Evolutionary conservation across 495 filamentous ascomycete genomes (phyloP).

Genomic region (Chaetomium tenue): DNA sequence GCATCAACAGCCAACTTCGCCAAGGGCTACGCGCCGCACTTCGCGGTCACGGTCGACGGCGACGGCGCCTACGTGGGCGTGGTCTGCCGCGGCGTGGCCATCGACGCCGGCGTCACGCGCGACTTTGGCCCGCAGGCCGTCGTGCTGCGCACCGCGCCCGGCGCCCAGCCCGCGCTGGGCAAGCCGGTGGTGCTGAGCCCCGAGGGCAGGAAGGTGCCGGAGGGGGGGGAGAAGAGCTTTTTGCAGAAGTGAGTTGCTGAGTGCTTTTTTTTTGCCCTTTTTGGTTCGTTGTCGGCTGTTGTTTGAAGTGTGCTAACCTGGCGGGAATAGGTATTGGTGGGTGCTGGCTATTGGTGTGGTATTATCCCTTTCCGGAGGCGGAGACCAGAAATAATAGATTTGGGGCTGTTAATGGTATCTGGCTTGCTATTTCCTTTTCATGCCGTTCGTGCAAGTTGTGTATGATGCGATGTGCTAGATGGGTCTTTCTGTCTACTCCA

Average conservation of each 20-base stretch:
- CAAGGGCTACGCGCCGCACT: conserved; percentile 53
- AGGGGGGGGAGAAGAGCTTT: conserved; percentile 63
- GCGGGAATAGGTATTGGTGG: conserved; percentile 53
- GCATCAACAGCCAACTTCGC: conserved; percentile 50
- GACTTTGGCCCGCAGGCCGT: conserved; percentile 57
- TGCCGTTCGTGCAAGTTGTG: neutral
- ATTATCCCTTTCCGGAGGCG: conserved; percentile 40
- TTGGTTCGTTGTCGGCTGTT: conserved; percentile 6
- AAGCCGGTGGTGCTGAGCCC: conserved; percentile 61
- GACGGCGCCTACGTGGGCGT: conserved; percentile 39
- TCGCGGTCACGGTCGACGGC: conserved; percentile 44
- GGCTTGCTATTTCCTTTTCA: neutral
- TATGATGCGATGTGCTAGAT: neutral
- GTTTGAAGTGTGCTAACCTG: conserved; percentile 15
- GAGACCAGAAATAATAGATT: conserved; percentile 40
- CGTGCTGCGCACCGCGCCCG: conserved; percentile 46
- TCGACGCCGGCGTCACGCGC: conserved; percentile 56
- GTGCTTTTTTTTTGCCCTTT: conserved; percentile 41
- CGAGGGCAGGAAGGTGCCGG: conserved; percentile 57
- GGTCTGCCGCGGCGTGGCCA: conserved; percentile 41
- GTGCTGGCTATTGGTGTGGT: conserved; percentile 44
- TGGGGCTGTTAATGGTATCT: neutral
- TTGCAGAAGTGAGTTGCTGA: conserved; percentile 62
- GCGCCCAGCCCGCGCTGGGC: conserved; percentile 59
- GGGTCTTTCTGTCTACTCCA: neutral